phyloP scores from a whole-genome alignment of 106 monocot species.

The Dioscorea zingiberensis region DNA sequence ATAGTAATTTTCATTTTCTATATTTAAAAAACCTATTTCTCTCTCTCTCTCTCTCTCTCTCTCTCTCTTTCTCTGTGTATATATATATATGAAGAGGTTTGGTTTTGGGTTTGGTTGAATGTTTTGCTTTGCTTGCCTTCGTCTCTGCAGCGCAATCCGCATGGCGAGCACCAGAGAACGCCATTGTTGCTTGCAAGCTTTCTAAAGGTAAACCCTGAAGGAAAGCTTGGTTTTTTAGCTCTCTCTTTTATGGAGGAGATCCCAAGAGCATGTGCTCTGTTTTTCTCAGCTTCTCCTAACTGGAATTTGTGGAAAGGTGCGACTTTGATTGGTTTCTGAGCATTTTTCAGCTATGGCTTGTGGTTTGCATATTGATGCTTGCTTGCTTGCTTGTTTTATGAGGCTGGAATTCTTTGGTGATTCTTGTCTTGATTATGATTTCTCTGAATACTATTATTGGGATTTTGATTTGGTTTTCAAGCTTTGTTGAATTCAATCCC shows the following conservation, averaged over 20 bases:
- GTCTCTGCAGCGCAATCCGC: not conserved
- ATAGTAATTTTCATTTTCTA: not conserved
- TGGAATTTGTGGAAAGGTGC: not conserved
- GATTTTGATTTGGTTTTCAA: not conserved
- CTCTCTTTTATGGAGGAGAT: too few relatives aligned
- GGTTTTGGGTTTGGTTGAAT: not conserved
- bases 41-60: not conserved
- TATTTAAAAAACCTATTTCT: too few relatives aligned
- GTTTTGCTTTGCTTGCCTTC: not conserved
- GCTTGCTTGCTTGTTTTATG: too few relatives aligned
- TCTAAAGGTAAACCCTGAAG: too few relatives aligned
- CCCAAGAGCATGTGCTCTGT: not conserved
- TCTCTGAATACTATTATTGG: not conserved
- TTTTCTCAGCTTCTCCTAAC: not conserved
- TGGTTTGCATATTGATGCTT: not conserved
- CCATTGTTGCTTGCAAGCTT: not conserved
- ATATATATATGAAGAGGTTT: too few relatives aligned
- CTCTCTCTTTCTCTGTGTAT: not conserved
- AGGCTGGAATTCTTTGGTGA: too few relatives aligned
- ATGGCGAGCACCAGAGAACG: not conserved
- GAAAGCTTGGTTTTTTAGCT: too few relatives aligned
- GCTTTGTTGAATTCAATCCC: not conserved
- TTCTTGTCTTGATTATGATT: not conserved
- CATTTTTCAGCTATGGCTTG: not conserved
- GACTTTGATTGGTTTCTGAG: not conserved